Percentiles rank a stretch among this genome's conserved stretches.
phyloP scores from a whole-genome alignment of 2,329 filamentous ascomycete genomes.

The Aspergillus melleus region DNA sequence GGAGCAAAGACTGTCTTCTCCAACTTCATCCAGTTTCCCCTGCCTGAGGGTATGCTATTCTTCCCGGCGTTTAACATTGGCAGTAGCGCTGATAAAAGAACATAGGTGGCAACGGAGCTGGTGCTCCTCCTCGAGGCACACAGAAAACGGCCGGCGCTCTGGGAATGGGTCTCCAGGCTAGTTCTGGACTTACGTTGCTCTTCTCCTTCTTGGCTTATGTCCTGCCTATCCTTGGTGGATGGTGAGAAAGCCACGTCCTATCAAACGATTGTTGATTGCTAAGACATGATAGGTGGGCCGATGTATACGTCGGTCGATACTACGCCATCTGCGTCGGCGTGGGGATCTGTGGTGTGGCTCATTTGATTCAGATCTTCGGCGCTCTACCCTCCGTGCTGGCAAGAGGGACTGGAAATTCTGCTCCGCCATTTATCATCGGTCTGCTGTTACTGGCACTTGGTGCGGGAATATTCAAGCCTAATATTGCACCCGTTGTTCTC shows the following conservation, averaged over 20 bases:
- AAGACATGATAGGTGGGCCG: constrained; percentile 19
- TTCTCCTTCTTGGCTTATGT: constrained; percentile 56
- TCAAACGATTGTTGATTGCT: neutral
- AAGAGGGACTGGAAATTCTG: constrained; percentile 29
- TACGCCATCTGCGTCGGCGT: constrained; percentile 42
- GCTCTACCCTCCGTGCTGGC: constrained; percentile 44
- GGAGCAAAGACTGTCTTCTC: constrained; percentile 57
- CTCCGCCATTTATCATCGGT: constrained; percentile 42
- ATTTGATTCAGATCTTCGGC: constrained; percentile 33
- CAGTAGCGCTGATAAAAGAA: too few species aligned
- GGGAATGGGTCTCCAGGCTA: constrained; percentile 57
- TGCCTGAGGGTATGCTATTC: constrained; percentile 52
- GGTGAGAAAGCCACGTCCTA: constrained; percentile 5
- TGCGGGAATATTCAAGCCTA: constrained; percentile 42
- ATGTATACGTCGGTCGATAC: constrained; percentile 27
- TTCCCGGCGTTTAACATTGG: constrained; percentile 21
- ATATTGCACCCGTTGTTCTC: constrained; percentile 46
- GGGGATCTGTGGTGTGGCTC: constrained; percentile 39
- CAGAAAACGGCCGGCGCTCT: constrained; percentile 58
- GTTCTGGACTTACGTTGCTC: constrained; percentile 54
- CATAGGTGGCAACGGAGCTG: constrained; percentile 40
- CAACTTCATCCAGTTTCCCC: constrained; percentile 63
- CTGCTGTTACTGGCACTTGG: constrained; percentile 41
- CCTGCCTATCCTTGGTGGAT: constrained; percentile 51
- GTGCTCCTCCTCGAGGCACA: constrained; percentile 34